Evolutionary conservation across 352 stramenopile species (phyloP).

Genomic region (Thalassiosira ordinaria): DNA sequence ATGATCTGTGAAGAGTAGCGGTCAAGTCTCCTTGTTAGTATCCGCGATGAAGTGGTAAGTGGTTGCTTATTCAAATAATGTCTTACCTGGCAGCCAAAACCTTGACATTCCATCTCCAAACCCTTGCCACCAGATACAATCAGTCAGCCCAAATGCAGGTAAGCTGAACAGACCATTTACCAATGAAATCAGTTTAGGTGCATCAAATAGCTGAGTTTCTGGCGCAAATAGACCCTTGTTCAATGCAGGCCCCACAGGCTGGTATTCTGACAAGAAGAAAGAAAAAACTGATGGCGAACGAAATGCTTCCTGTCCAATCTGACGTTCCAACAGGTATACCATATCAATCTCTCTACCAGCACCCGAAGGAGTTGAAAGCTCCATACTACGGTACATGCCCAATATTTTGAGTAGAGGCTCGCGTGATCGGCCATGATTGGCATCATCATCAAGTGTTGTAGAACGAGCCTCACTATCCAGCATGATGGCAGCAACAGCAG

Average conservation of each 20-base stretch:
- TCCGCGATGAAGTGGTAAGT: too few species aligned
- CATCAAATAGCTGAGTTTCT: slow-evolving; percentile 65
- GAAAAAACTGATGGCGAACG: slow-evolving; percentile 72
- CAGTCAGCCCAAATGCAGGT: slow-evolving; percentile 50
- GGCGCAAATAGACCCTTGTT: slow-evolving; percentile 57
- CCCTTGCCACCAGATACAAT: slow-evolving; percentile 55
- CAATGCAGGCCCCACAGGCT: slow-evolving; percentile 52
- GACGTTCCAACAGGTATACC: slow-evolving; percentile 42
- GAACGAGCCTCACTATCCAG: slow-evolving; percentile 65
- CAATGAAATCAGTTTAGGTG: slow-evolving; percentile 56
- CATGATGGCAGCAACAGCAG: slow-evolving; percentile 67
- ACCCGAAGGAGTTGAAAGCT: slow-evolving; percentile 41
- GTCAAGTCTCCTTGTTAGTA: too few species aligned
- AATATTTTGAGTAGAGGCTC: slow-evolving; percentile 72
- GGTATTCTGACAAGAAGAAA: slow-evolving; percentile 73
- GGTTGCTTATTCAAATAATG: too few species aligned
- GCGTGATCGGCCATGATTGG: slow-evolving; percentile 55
- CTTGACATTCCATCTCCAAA: slow-evolving; percentile 34
- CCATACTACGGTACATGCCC: slow-evolving; percentile 54
- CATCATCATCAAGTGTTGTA: slow-evolving; percentile 62
- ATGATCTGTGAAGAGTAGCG: slow-evolving; percentile 39
- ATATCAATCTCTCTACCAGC: slow-evolving; percentile 36
- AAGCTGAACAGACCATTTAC: slow-evolving; percentile 66
- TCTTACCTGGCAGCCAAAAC: slow-evolving; percentile 26
- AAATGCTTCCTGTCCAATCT: slow-evolving; percentile 67